Conservation (phyloP, 768 basidiomycete species). For the Asterophora parasitica region DNA sequence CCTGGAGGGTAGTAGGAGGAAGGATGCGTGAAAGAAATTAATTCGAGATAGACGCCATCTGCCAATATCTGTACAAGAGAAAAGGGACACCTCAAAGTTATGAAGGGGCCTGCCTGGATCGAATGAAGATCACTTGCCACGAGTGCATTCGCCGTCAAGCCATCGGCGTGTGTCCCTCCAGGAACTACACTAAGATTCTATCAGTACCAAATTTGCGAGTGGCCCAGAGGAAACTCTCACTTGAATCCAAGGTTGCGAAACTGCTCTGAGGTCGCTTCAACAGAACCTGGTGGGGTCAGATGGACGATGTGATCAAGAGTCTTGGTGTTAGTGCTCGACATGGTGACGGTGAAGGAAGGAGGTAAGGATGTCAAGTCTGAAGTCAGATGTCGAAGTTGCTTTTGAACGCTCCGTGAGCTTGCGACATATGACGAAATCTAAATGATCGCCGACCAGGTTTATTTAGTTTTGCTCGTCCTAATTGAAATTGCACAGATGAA, state of each 20-base stretch:
- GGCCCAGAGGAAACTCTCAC: conserved; percentile 30
- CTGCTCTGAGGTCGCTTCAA: conserved; percentile 43
- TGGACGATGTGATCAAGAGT: conserved; percentile 68
- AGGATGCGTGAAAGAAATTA: conserved; percentile 61
- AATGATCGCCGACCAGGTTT: too few species aligned
- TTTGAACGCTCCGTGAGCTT: not conserved
- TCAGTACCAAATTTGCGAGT: not conserved
- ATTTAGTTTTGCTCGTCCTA: too few species aligned
- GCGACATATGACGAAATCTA: conserved; percentile 3
- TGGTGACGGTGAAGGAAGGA: not conserved
- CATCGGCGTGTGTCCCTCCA: conserved; percentile 63
- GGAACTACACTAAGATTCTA: conserved; percentile 47
- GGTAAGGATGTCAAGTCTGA: too few species aligned
- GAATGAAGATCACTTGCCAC: conserved; percentile 36
- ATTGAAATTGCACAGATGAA: too few species aligned
- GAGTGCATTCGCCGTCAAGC: conserved; percentile 60
- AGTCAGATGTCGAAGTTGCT: too few species aligned
- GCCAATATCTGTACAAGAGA: conserved; percentile 36
- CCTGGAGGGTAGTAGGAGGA: conserved; percentile 47
- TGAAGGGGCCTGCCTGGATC: not conserved
- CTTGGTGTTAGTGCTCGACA: conserved; percentile 25
- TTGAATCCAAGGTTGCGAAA: conserved; percentile 64
- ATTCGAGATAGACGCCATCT: conserved; percentile 63
- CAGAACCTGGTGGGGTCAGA: conserved; percentile 59
- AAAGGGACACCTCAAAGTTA: not conserved